Evolutionary conservation across 306 rosid species (phyloP), one percentile per base, ranked within the genome.

Genomic region (Fragaria nilgerrensis): DNA sequence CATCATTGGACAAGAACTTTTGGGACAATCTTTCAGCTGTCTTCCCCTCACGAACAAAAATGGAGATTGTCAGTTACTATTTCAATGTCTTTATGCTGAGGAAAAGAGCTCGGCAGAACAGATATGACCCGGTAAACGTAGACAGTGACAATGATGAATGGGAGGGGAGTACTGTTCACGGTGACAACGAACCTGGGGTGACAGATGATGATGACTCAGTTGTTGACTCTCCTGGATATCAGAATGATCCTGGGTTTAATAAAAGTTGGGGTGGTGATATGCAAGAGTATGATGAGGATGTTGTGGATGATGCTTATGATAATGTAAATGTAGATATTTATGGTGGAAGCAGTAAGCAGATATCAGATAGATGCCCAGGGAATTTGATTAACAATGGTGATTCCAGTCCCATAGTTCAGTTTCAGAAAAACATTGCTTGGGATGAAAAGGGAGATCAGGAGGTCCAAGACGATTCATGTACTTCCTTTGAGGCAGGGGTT

Each of bases 91-190:
- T 94, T 80, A 90, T 94, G 93, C 90, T 94, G 75, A 83, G 84
- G 68, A 92, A 66, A 77, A 84, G 98, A 72, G 91, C 94, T 17
- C 89, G 87, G 82, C 98, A 94, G 87, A 94, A 92, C 84, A 83
- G 97, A 80, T 81, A 71, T 27, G 84, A 82, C 43, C 83, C 79
- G 2, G 67, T 84, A 79, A 74, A 66, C 73, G 69, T 89, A 23
- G 98, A 94, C 82, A 94, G 98, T 78, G 98, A 94, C 86, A 87
- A 87, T 58, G 98, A 94, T 74, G 98, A 94, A 72, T 91, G 96
- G 96, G 91, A 78, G 50, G 94, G 90, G 34, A 71, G 83, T 75
- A 90, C 85, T 55, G 85, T 81, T 75, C 77, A 41, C 20, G 87
- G 86, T 47, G 91, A 83, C 52, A 75, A 89, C 87, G 94, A 89